A percentile compares a stretch with the other conserved stretches of the same genome.
phyloP scores from a whole-genome alignment of 331 rosid species.

The Quercus tomentella region DNA sequence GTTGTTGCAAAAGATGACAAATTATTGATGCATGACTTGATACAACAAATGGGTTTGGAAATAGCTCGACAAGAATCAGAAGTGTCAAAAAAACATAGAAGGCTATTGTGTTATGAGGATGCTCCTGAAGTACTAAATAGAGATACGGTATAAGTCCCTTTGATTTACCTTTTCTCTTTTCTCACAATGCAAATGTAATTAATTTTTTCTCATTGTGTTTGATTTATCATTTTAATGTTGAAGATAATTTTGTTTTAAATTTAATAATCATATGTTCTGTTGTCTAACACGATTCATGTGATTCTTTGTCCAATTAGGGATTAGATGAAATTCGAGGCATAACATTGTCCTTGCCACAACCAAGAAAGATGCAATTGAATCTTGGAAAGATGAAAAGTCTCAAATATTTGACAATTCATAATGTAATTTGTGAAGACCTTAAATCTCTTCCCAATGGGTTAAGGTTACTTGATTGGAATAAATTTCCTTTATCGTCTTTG shows the following conservation, averaged over 20 bases:
- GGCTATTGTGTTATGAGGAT: constrained; percentile 8
- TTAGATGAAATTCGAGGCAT: background rate
- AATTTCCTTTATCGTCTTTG: background rate
- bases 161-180: background rate
- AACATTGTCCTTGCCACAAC: too few relatives aligned
- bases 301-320: background rate
- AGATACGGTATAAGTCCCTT: background rate
- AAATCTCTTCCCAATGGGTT: background rate
- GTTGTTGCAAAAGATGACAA: background rate
- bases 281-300: too few relatives aligned
- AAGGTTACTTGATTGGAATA: constrained; percentile 14
- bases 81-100: background rate
- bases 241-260: too few relatives aligned
- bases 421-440: background rate
- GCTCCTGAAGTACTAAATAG: background rate
- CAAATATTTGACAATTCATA: too few relatives aligned
- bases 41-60: constrained; percentile 14
- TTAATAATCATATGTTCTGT: too few relatives aligned
- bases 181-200: too few relatives aligned
- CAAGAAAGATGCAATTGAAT: too few relatives aligned
- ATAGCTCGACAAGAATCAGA: background rate
- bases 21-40: constrained; percentile 15
- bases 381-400: too few relatives aligned
- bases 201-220: too few relatives aligned
- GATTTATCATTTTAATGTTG: too few relatives aligned